Evolutionary conservation across 345 rosid genomes (phyloP), one percentile per base, ranked within the genome.

Genomic region (Ricinus communis): DNA sequence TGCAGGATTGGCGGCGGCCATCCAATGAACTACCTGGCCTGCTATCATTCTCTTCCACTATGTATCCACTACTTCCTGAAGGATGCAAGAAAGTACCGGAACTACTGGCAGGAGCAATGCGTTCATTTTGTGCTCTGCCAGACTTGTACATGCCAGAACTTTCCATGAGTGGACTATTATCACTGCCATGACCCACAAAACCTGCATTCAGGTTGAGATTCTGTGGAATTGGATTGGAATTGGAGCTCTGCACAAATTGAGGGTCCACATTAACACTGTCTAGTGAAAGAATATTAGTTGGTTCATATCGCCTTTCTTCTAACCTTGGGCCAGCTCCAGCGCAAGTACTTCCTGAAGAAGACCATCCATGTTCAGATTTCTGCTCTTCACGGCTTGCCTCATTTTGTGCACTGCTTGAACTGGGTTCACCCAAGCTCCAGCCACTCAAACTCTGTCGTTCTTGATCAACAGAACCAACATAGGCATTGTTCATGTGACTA

Each of bases 151-250:
- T 28, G 75, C 70, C 76, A 52, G 87, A 74, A 59, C 72, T 79
- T 54, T 79, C 91, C 62, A 70, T 74, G 33, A 81, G 77, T 55
- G 68, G 91, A 74, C 65, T 73, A 69, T 68, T 60, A 78, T 72
- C 83, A 49, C 72, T 81, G 49, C 82, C 85, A 67, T 83, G 86
- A 66, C 80, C 84, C 56, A 71, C 83, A 75, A 82, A 81, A 54
- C 84, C 85, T 4, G 89, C 84, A 76, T 86, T 84, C 66, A 88
- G 75, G 79, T 87, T 85, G 62, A 88, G 85, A 85, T 83, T 83
- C 22, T 68, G 86, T 10, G 82, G 80, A 28, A 70, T 68, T 4
- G 74, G 36, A 75, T 65, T 74, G 15, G 85, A 71, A 57, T 68
- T 73, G 69, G 90, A 71, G 60, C 87, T 81, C 70, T 81, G 91